A percentile compares a stretch with the other conserved stretches of the same genome.
These are phyloP conservation scores for Vitis labrusca DNA, from an alignment of 164 flowering plant genomes.

Conservation along the genomic window DNA sequence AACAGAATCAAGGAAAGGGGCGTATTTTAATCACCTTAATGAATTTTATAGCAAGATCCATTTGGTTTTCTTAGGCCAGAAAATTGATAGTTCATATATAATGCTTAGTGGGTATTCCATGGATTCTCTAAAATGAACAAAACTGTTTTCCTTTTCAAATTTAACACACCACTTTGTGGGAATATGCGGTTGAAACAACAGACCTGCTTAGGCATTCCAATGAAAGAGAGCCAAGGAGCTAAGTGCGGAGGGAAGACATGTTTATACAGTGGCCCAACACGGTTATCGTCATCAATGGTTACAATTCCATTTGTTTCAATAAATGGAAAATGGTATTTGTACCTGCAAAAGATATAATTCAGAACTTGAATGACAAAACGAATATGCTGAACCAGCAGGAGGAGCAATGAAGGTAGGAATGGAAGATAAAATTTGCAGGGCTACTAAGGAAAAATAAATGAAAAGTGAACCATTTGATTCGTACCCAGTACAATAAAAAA, in stretches of 20 bases:
- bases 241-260: conserved; percentile 47
- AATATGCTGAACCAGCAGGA: not conserved
- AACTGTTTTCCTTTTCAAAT: no score
- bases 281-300: conserved; percentile 42
- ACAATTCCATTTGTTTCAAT: conserved; percentile 39
- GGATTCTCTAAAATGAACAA: no score
- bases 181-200: not conserved
- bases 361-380: not conserved
- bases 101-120: no score
- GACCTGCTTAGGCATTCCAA: conserved; percentile 38
- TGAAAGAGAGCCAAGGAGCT: conserved; percentile 47
- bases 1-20: no score
- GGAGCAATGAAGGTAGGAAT: no score
- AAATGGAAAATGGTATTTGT: conserved; percentile 31
- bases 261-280: conserved; percentile 52
- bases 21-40: no score
- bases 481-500: conserved; percentile 42
- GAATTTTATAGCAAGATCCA: no score
- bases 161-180: no score
- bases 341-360: conserved; percentile 27
- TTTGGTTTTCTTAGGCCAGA: no score
- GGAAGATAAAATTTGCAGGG: no score
- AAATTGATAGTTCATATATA: no score
- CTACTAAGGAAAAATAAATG: no score
- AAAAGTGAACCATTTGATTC: not conserved